Base-by-base conservation (phyloP, 2,329 filamentous ascomycete genomes). In the Orbilia oligospora region DNA sequence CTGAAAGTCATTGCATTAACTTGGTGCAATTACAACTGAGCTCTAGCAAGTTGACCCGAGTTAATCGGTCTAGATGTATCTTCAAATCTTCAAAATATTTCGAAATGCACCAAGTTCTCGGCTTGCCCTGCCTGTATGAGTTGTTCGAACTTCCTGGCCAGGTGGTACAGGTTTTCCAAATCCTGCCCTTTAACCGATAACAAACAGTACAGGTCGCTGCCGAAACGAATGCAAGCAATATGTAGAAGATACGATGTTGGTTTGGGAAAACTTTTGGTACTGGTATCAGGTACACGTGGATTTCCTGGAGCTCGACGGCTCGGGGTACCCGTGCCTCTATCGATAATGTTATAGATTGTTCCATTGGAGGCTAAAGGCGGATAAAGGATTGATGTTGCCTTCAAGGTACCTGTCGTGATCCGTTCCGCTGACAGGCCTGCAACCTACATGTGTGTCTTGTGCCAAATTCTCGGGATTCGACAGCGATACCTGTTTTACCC, bases 381-480 rank as follows among this genome's bases (percentile, higher is more conserved):
- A 24, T 61, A 61, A 61, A 61, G 55, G 55, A 24, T 44, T 30
- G 27, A 30, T 30, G 27, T 30, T 61, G 4, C 30, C 10, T 56
- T 9, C 55, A 33, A 61, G 55, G 55, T 44, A 44, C 44, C 44
- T 44, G 38, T 33, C 58, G 44, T 64, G 58, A 64, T 64, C 58
- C 58, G 58, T 64, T 24, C 64, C 64, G 64, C 64, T 67, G 64
- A 67, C 64, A 67, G 46, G 58, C 44, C 12, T 64, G 64, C 38
- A 10, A 67, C 30, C 24, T 10, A 67, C 30, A 48, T 67, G 46
- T 66, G 44, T 24, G 64, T 67, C 64, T 67, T 53, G 64, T 53
- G 48, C 64, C 64, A 67, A 22, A 53, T 27, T 53, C 64, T 53
- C 64, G 64, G 64, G 64, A 51, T 53, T 67, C 18, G 6, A 49